Percentiles rank a stretch among this genome's conserved stretches.
Conservation (phyloP, 1,284 basidiomycete genomes). For the Takashimella tepidaria region DNA sequence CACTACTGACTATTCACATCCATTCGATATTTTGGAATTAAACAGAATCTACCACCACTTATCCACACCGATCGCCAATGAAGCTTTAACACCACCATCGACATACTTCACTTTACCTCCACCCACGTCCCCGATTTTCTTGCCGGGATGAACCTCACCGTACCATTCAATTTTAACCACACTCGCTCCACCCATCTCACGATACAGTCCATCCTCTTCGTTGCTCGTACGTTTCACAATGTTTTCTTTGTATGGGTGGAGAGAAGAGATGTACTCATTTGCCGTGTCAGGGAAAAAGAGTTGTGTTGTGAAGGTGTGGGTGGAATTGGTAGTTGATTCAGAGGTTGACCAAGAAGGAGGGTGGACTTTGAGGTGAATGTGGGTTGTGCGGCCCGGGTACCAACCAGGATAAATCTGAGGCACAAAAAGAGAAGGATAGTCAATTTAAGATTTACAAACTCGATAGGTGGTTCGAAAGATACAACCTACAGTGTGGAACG, state of each 20-base stretch:
- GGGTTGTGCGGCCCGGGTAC: constrained; percentile 22
- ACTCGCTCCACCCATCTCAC: constrained; percentile 39
- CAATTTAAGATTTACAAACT: no score
- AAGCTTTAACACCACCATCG: neutral
- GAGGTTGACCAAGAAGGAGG: constrained; percentile 9
- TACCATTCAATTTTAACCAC: neutral
- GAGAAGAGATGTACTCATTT: constrained; percentile 20
- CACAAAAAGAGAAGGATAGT: neutral
- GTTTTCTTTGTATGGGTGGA: constrained; percentile 15
- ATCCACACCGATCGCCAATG: neutral
- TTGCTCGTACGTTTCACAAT: constrained; percentile 8
- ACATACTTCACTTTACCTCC: neutral
- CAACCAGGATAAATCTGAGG: constrained; percentile 21
- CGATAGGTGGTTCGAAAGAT: neutral
- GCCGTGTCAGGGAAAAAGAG: constrained; percentile 36
- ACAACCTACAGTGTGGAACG: constrained; percentile 14
- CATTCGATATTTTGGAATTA: no score
- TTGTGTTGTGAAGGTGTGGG: constrained; percentile 22
- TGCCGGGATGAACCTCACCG: neutral
- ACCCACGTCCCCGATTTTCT: neutral
- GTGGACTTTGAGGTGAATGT: constrained; percentile 25
- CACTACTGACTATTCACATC: no score
- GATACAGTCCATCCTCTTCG: constrained; percentile 11
- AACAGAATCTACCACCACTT: neutral
- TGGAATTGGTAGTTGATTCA: constrained; percentile 7